phyloP scores from a whole-genome alignment of 2,329 filamentous ascomycete genomes.

The Verticillium nubilum region DNA sequence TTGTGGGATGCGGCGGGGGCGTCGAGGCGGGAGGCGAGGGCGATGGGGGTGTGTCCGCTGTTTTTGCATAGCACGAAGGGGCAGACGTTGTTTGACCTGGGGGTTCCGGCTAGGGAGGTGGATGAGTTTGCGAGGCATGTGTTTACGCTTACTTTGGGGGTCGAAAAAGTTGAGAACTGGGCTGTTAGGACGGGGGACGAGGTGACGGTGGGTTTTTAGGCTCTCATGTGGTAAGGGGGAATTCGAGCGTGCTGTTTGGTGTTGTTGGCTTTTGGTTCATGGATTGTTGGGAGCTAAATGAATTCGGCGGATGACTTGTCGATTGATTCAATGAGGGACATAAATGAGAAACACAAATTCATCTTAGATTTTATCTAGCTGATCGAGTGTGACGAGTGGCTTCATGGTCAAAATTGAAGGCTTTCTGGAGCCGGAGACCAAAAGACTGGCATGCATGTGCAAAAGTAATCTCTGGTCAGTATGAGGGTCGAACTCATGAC shows the following conservation, averaged over 20 bases:
- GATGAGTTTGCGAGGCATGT: slow-evolving; percentile 9
- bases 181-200: slow-evolving; percentile 2
- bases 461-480: neutral
- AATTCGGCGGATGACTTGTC: too few relatives aligned
- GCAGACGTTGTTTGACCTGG: slow-evolving; percentile 1
- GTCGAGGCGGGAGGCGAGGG: neutral
- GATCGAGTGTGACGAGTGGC: too few relatives aligned
- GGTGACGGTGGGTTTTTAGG: neutral
- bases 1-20: slow-evolving; percentile 21
- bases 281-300: too few relatives aligned
- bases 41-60: neutral
- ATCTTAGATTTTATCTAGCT: too few relatives aligned
- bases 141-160: slow-evolving; percentile 7
- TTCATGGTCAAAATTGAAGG: neutral
- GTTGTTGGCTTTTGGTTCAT: too few relatives aligned
- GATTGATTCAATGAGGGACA: too few relatives aligned
- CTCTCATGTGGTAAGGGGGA: neutral
- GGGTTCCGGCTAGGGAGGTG: slow-evolving; percentile 4
- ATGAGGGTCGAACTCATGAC: neutral
- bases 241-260: too few relatives aligned
- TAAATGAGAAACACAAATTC: too few relatives aligned
- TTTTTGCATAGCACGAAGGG: slow-evolving; percentile 5
- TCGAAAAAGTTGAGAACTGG: slow-evolving; percentile 10
- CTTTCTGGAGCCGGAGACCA: too few relatives aligned
- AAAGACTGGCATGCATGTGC: neutral